These are phyloP conservation scores for Croton setiger DNA, from an alignment of 441 rosid genomes.

Conservation along the genomic window DNA sequence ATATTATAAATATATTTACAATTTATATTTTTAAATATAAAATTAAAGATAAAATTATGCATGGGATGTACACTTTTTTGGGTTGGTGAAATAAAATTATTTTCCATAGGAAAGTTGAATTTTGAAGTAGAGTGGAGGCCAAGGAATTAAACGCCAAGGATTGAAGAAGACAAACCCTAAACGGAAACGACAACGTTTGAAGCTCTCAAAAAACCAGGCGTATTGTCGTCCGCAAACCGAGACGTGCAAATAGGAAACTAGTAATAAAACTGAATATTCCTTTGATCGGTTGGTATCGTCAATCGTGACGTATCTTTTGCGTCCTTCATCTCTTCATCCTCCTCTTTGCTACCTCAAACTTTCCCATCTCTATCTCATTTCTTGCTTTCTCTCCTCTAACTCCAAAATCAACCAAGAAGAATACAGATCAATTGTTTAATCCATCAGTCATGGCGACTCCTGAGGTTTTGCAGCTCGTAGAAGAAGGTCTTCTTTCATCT, in stretches of 20 bases:
- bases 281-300: too few relatives aligned
- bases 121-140: too few relatives aligned
- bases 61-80: too few relatives aligned
- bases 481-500: constrained; percentile 41
- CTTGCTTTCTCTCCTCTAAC: not conserved
- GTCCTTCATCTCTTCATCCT: not conserved
- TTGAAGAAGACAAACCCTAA: not conserved
- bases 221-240: not conserved
- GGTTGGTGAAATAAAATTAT: too few relatives aligned
- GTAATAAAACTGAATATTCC: not conserved
- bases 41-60: too few relatives aligned
- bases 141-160: not conserved
- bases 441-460: constrained; percentile 61
- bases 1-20: too few relatives aligned
- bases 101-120: too few relatives aligned
- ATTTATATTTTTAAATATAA: too few relatives aligned
- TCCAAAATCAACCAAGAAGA: not conserved
- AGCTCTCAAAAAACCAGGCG: not conserved
- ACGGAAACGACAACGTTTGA: not conserved
- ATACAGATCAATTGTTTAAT: not conserved
- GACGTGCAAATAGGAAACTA: not conserved
- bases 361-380: not conserved
- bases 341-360: not conserved
- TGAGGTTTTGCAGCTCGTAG: constrained; percentile 50
- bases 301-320: too few relatives aligned